Evolutionary conservation across 23 red algal genomes (phyloP), one percentile per base, ranked within the genome.

Genomic region (Gracilaria caudata): DNA sequence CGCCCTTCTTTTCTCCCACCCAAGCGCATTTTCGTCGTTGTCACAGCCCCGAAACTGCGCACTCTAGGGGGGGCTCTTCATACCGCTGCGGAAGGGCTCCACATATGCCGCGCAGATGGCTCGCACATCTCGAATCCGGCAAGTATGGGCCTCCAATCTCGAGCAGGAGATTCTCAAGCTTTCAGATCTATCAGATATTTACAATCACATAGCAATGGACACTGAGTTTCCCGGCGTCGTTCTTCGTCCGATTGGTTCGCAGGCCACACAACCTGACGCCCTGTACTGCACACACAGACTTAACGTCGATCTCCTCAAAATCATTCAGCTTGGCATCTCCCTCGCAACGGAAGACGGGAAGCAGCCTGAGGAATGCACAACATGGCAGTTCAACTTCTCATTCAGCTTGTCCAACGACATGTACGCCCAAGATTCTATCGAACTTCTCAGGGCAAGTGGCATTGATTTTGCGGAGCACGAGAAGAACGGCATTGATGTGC

Each of bases 201-300:
- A 98, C 83, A 85, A 56, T 54, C 30, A 94, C 64, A 73, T 98
- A 59, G 96, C 96, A 1, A 92, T 98, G 83, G 96, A 98, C 38
- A 95, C 96, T 10, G 96, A 98, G 83, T 98, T 98, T 59, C 96
- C 96, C 35, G 96, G 96, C 39, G 96, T 98, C 20, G 96, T 98
- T 20, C 92, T 87, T 25, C 90, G 93, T 17, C 92, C 92, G 39
- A 79, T 98, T 21, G 96, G 92, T 73, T 63, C 56, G 21, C 70
- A 80, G 49, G 78, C 77, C 37, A 73, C 78, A 26, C 37, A 24
- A 49, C 70, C 70, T 26, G 96, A 98, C 63, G 92, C 83, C 37
- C 43, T 63, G 60, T 98, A 98, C 88, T 92, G 91, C 55, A 95
- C 92, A 35, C 72, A 95, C 47, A 82, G 96, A 25, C 79, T 77